Percentiles rank a stretch among this genome's conserved stretches.
Evolutionary conservation across 495 filamentous ascomycete species (phyloP).

Genomic region (Parathielavia appendiculata): DNA sequence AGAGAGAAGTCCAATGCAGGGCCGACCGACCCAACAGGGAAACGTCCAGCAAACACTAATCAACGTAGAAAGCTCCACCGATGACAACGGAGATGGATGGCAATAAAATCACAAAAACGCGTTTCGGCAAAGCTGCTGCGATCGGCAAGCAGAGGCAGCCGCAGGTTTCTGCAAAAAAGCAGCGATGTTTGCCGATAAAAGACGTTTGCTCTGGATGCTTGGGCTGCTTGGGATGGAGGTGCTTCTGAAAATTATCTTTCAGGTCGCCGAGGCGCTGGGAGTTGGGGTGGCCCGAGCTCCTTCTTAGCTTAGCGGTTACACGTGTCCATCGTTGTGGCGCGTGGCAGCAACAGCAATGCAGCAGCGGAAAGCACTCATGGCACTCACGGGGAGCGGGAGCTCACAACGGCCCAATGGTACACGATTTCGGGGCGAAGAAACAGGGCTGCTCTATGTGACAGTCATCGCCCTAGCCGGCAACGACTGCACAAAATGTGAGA

Average conservation of each 20-base stretch:
- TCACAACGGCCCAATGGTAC: neutral
- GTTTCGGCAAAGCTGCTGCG: neutral
- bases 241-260: conserved; percentile 11
- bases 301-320: conserved; percentile 10
- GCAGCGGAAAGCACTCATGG: neutral
- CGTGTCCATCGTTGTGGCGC: conserved; percentile 18
- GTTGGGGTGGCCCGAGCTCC: conserved; percentile 8
- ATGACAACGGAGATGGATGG: neutral
- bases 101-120: neutral
- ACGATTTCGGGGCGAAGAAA: too few species aligned
- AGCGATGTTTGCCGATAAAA: neutral
- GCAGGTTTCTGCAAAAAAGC: conserved; percentile 5
- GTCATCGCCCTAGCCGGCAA: too few species aligned
- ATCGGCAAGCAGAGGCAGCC: conserved; percentile 6
- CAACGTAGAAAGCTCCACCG: neutral
- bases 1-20: too few species aligned
- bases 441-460: too few species aligned
- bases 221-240: neutral
- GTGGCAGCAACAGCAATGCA: neutral
- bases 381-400: neutral
- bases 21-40: too few species aligned
- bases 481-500: too few species aligned
- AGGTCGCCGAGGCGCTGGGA: conserved; percentile 14
- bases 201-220: neutral
- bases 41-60: too few species aligned